A percentile compares a stretch with the other conserved stretches of the same genome.
Evolutionary conservation across 352 stramenopile genomes (phyloP).

Genomic region (Phytophthora hybrid): DNA sequence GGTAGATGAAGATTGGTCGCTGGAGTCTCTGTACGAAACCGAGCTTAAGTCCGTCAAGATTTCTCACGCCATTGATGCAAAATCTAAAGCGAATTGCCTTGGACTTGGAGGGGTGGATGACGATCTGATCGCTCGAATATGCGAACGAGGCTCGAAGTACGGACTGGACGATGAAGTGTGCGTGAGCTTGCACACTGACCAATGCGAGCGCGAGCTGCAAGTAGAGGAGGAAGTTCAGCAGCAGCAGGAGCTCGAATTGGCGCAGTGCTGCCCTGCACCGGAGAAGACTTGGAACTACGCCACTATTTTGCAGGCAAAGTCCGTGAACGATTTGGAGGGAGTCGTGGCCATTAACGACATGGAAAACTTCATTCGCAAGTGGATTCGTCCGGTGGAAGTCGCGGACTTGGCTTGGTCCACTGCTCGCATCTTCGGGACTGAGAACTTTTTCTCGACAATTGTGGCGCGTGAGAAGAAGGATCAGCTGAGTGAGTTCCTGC

Average conservation of each 20-base stretch:
- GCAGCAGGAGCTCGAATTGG: slow-evolving; percentile 20
- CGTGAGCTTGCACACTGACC: slow-evolving; percentile 43
- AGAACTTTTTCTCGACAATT: slow-evolving; percentile 49
- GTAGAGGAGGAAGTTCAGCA: slow-evolving; percentile 49
- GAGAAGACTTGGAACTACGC: slow-evolving; percentile 38
- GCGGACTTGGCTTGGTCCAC: slow-evolving; percentile 32
- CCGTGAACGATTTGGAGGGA: background rate
- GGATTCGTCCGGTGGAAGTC: slow-evolving; percentile 5
- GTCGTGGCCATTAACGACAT: background rate
- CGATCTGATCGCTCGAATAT: slow-evolving; percentile 17
- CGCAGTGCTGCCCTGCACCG: background rate
- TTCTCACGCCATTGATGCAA: no score
- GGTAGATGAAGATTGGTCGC: slow-evolving; percentile 47
- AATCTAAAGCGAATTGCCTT: no score
- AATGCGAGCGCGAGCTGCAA: slow-evolving; percentile 64
- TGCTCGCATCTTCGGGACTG: slow-evolving; percentile 38
- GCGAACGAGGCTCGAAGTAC: slow-evolving; percentile 14
- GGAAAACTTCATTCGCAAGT: background rate
- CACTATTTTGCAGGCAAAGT: slow-evolving; percentile 14
- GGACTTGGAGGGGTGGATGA: background rate
- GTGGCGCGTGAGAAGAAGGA: background rate
- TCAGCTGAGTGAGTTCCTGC: slow-evolving; percentile 23
- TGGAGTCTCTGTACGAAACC: slow-evolving; percentile 33
- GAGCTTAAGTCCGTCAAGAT: no score
- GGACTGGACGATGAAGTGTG: slow-evolving; percentile 47